Evolutionary conservation across 208 protist species (phyloP).

Genomic region (Sergeia podlipaevii): DNA sequence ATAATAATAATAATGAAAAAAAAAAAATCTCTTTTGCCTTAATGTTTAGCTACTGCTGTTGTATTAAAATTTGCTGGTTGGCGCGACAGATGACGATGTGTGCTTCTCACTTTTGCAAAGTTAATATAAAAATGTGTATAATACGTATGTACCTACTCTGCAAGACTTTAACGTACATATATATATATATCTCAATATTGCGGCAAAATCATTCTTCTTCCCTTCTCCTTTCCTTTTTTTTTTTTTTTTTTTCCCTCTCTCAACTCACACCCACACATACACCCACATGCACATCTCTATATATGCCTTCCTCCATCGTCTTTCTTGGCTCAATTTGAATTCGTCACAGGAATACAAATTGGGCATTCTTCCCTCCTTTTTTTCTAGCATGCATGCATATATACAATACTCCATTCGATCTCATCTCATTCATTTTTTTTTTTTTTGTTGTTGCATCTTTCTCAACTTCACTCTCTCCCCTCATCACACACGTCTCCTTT

Average conservation of each 20-base stretch:
- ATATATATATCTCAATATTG: too few relatives aligned
- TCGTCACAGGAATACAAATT: too few relatives aligned
- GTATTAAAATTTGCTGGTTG: too few relatives aligned
- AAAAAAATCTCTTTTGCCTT: conserved; percentile 10
- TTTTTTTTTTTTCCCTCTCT: conserved; percentile 10
- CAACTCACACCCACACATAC: not conserved
- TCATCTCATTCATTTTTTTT: conserved; percentile 2
- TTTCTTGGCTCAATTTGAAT: too few relatives aligned
- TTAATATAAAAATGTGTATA: too few relatives aligned
- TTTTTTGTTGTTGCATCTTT: too few relatives aligned
- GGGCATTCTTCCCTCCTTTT: too few relatives aligned
- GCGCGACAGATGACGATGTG: too few relatives aligned
- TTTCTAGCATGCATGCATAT: conserved; percentile 8
- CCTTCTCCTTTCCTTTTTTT: not conserved
- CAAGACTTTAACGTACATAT: too few relatives aligned
- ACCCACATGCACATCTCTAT: conserved; percentile 12
- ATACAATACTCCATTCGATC: conserved; percentile 2
- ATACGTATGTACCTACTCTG: too few relatives aligned
- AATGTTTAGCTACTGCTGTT: too few relatives aligned
- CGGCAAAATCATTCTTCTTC: conserved; percentile 6
- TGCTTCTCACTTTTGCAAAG: too few relatives aligned
- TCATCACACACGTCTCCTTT: not conserved
- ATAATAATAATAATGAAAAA: conserved; percentile 1
- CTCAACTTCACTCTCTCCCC: not conserved
- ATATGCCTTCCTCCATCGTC: conserved; percentile 12